These are phyloP conservation scores for Penicillium sp. DNA, from an alignment of 2,329 filamentous ascomycete genomes.

Conservation along the genomic window DNA sequence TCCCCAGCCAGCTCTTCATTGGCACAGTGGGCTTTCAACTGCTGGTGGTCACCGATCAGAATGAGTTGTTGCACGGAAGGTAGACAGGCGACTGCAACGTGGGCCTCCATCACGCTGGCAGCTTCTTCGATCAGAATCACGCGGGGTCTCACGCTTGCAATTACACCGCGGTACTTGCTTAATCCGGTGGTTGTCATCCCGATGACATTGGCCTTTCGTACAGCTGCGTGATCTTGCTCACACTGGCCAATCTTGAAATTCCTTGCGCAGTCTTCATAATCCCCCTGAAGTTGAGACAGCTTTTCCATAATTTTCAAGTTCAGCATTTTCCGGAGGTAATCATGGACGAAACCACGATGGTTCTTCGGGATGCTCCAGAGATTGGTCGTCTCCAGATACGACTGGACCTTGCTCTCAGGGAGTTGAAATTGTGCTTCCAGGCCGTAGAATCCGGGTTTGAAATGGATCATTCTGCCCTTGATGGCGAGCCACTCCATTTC, in stretches of 20 bases:
- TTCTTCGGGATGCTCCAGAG: conserved; percentile 61
- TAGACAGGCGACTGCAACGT: conserved; percentile 61
- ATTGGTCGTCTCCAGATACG: conserved; percentile 48
- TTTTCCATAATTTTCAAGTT: conserved; percentile 50
- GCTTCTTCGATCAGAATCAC: conserved; percentile 78
- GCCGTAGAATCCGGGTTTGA: conserved; percentile 47
- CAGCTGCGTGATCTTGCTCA: conserved; percentile 61
- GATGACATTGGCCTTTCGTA: conserved; percentile 62
- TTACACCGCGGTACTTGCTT: conserved; percentile 73
- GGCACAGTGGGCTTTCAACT: conserved; percentile 69
- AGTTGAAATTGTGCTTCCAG: conserved; percentile 1
- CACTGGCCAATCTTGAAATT: conserved; percentile 60
- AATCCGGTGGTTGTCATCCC: conserved; percentile 78
- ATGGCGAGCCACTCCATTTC: conserved; percentile 60
- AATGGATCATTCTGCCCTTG: conserved; percentile 46
- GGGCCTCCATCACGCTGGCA: conserved; percentile 68
- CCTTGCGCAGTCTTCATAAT: conserved; percentile 54
- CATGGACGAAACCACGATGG: conserved; percentile 67
- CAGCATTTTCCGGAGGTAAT: conserved; percentile 59
- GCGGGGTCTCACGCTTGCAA: conserved; percentile 66
- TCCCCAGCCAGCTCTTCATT: conserved; percentile 59
- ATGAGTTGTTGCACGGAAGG: conserved; percentile 66
- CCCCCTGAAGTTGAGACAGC: conserved; percentile 54
- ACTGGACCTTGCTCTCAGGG: conserved; percentile 39
- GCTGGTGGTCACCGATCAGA: conserved; percentile 78